Base-by-base conservation (phyloP, 495 filamentous ascomycete species). In the Aspergillus baeticus region DNA sequence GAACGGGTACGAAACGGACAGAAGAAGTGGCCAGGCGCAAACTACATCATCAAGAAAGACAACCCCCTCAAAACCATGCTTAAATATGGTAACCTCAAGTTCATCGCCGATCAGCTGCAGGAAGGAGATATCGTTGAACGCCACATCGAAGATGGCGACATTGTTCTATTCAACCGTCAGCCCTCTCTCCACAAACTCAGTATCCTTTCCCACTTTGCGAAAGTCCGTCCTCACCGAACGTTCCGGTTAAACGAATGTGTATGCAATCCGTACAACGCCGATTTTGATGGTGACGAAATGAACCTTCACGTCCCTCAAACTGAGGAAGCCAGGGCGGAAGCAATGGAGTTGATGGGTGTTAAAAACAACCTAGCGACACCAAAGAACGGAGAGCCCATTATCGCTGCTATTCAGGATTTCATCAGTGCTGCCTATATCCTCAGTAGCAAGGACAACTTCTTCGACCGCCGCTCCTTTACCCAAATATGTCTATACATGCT, bases 221-320 rank as follows among this genome's bases (percentile, higher is more conserved):
- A 95, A 68, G 84, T 98, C 45, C 87, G 95, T 46, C 94, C 93
- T 6, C 93, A 96, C 84, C 86, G 93, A 67, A 98, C 94, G 0
- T 98, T 98, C 72, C 87, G 94, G 42, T 79, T 98, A 48, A 98
- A 98, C 66, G 94, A 98, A 67, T 98, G 94, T 82, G 94, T 95
- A 6, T 98, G 94, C 68, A 93, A 90, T 39, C 94, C 94, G 8
- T 98, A 98, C 81, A 98, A 98, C 72, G 94, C 94, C 41, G 94
- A 98, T 85, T 98, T 98, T 66, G 94, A 98, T 63, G 94, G 94
- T 61, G 94, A 98, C 59, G 94, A 98, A 71, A 98, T 98, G 94
- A 98, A 98, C 64, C 71, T 98, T 58, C 94, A 98, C 71, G 92
- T 98, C 5, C 94, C 94, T 14, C 94, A 98, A 68, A 98, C 95